Base-by-base conservation (phyloP, 768 basidiomycete species). In the Naganishia friedmannii region DNA sequence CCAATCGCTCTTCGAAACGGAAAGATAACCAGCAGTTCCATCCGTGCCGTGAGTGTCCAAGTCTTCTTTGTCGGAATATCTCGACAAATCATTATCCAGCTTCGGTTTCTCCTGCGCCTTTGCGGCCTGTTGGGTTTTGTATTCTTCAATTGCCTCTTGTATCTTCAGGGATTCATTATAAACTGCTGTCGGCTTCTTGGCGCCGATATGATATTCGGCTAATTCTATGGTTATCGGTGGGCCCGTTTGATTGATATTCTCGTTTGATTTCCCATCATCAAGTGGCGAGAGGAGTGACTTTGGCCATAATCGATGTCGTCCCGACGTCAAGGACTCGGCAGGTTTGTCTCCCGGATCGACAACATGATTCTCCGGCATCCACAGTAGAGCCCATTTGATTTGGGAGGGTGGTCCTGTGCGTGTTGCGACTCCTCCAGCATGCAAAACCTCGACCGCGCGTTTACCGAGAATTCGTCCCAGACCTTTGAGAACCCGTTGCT, bases 81-180 rank as follows among this genome's bases (percentile, higher is more conserved):
- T 34, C 10, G 57, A 39, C 8, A 15, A 39, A 23, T 19, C 34
- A 58, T 39, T 39, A 51, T 13, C 19, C 23, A 39, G 57, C 57
- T 34, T 58, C 23, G 31, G n/a, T 45, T 39, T 29, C 23, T 26
- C 39, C 32, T 23, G n/a, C 39, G 15, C 39, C 7, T 9, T 26
- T 19, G 37, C 10, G 2, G 37, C 39, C 15, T 63, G 39, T 28
- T 63, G 37, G 6, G 34, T 63, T 28, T 45, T 13, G n/a, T 26
- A 63, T 28, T 26, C 12, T 12, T n/a, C 23, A 19, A 63, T 8
- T 28, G 60, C 42, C 12, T 28, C 10, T 12, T 63, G 37, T 26
- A 63, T 63, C 60, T 63, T 42, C 13, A 63, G 7, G 6, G 60
- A 23, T 45, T 63, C 60, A 15, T 63, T 63, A 42, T 42, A 63